Evolutionary conservation across 2,329 filamentous ascomycete species (phyloP).

Genomic region (Herpotrichia juniperi): DNA sequence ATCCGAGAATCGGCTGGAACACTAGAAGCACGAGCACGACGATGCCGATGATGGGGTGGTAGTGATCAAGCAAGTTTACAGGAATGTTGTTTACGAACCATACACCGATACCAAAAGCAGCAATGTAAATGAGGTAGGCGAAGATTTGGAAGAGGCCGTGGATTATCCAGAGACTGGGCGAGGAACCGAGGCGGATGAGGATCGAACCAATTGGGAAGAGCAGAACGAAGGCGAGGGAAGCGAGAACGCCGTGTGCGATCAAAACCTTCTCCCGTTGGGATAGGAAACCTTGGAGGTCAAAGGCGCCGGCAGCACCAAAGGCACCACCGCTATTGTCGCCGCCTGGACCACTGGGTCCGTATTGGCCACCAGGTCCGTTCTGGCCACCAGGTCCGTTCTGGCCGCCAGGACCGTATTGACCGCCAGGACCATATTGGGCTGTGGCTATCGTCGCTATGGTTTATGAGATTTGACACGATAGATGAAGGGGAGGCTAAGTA

Average conservation of each 20-base stretch:
- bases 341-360: too few relatives aligned
- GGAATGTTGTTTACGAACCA: conserved; percentile 50
- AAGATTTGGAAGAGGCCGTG: conserved; percentile 56
- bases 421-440: conserved; percentile 17
- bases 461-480: conserved; percentile 4
- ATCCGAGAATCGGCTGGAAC: conserved; percentile 60
- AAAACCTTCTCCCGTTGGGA: conserved; percentile 26
- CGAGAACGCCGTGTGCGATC: conserved; percentile 51
- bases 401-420: conserved; percentile 15
- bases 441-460: conserved; percentile 13
- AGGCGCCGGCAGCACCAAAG: conserved; percentile 7
- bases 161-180: conserved; percentile 49
- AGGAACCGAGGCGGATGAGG: conserved; percentile 48
- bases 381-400: conserved; percentile 1
- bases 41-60: conserved; percentile 61
- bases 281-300: conserved; percentile 6
- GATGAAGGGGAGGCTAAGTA: not conserved
- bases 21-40: conserved; percentile 58
- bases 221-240: conserved; percentile 50
- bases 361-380: conserved; percentile 1
- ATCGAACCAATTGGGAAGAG: conserved; percentile 54
- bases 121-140: conserved; percentile 54
- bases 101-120: conserved; percentile 59
- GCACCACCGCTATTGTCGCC: conserved; percentile 1
- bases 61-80: conserved; percentile 35